These are phyloP conservation scores for Tubosaeta sp. DNA, from an alignment of 768 basidiomycete genomes.

Conservation along the genomic window DNA sequence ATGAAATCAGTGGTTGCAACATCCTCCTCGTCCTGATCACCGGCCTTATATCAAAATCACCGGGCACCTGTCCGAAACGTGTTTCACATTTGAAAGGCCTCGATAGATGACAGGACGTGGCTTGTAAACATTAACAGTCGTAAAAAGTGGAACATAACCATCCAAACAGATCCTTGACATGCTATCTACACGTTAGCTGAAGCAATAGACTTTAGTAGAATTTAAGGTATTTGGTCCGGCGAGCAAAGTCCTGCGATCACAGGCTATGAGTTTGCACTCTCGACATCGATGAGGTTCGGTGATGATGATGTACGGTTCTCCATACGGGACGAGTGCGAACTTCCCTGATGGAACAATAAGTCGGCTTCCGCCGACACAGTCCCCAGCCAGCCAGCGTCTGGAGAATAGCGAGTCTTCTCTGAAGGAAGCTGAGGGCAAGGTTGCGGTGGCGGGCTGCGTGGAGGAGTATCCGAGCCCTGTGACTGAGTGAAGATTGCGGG, in stretches of 20 bases:
- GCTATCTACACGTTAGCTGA: conserved; percentile 26
- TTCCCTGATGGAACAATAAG: conserved; percentile 22
- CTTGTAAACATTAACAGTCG: conserved; percentile 1
- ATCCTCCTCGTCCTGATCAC: conserved; percentile 8
- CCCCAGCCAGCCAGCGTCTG: conserved; percentile 34
- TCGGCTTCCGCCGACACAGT: conserved; percentile 18
- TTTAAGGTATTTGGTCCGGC: conserved; percentile 21
- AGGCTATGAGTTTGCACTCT: conserved; percentile 20
- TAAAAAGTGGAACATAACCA: conserved; percentile 12
- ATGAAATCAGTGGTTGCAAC: conserved; percentile 49
- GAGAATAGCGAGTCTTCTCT: conserved; percentile 44
- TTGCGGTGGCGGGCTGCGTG: conserved; percentile 31
- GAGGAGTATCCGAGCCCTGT: conserved; percentile 27
- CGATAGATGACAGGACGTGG: conserved; percentile 1
- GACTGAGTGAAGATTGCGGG: conserved; percentile 70
- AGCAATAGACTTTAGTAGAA: conserved; percentile 30
- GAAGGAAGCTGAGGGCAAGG: conserved; percentile 28
- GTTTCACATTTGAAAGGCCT: conserved; percentile 4
- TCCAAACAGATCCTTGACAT: conserved; percentile 15
- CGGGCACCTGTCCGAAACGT: neutral
- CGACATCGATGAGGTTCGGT: conserved; percentile 29
- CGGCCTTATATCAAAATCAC: neutral
- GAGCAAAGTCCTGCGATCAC: conserved; percentile 8
- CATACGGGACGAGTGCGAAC: conserved; percentile 26
- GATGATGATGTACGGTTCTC: conserved; percentile 27